phyloP scores from a whole-genome alignment of 2,329 filamentous ascomycete species.

The Sporothrix euskadiensis region DNA sequence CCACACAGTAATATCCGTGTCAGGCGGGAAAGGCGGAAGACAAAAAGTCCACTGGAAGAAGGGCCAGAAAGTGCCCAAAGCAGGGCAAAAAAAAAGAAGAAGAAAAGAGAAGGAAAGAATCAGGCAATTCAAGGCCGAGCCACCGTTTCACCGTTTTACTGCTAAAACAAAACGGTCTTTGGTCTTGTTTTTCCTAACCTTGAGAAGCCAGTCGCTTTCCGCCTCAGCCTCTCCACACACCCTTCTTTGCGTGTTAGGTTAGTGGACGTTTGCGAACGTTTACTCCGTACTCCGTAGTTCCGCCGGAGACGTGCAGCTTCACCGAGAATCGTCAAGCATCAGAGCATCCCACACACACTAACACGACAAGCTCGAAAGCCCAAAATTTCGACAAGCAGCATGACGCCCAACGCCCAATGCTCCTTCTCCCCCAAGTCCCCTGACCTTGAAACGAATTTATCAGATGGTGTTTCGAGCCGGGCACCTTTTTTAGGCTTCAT shows the following conservation, averaged over 20 bases:
- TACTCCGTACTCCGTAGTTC: background rate
- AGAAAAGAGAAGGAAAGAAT: background rate
- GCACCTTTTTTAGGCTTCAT: background rate
- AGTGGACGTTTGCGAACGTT: background rate
- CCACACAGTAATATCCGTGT: conserved; percentile 14
- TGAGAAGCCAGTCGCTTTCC: background rate
- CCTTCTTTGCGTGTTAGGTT: background rate
- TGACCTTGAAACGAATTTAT: background rate
- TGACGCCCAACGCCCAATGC: background rate
- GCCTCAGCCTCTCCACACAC: conserved; percentile 6
- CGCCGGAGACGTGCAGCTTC: background rate
- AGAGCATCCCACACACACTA: background rate
- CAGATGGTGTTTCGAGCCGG: background rate
- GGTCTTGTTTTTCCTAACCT: background rate
- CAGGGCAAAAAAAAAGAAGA: background rate
- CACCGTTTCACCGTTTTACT: background rate
- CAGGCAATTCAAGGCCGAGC: background rate
- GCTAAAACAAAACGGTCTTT: background rate
- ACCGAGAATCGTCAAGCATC: background rate
- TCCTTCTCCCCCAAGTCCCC: background rate
- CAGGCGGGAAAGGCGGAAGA: background rate
- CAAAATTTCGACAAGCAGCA: background rate
- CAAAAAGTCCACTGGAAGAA: background rate
- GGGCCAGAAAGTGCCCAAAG: background rate
- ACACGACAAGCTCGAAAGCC: background rate